Conservation (phyloP, 331 rosid species). For the Erythrophleum ivorense region DNA sequence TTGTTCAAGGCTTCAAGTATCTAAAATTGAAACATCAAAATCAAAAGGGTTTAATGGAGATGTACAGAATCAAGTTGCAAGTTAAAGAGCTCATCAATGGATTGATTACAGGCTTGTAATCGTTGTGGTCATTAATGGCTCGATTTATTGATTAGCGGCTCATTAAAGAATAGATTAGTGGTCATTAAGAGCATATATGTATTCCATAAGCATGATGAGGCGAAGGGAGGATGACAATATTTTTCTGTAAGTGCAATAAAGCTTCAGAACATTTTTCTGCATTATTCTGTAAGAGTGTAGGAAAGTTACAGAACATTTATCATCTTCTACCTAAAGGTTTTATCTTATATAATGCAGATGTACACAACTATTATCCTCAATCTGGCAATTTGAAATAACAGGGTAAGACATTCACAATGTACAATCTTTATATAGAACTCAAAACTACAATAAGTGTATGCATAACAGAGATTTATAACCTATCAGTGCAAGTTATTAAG, state of each 20-base stretch:
- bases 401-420: background rate
- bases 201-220: background rate
- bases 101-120: background rate
- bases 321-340: background rate
- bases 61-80: constrained; percentile 23
- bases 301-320: too few relatives aligned
- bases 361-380: constrained; percentile 17
- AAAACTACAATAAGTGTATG: background rate
- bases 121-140: background rate
- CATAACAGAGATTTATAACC: background rate
- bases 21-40: constrained; percentile 51
- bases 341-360: background rate
- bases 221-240: background rate
- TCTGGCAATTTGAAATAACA: background rate
- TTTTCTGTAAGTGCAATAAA: background rate
- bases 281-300: background rate
- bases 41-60: constrained; percentile 22
- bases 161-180: background rate
- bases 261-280: background rate
- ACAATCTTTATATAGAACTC: background rate
- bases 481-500: background rate
- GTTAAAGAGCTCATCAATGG: constrained; percentile 1
- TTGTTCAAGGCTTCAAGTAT: constrained; percentile 97
- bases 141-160: background rate
- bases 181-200: background rate